Evolutionary conservation across 106 monocot species (phyloP).

Genomic region (Phalaenopsis aphrodite): DNA sequence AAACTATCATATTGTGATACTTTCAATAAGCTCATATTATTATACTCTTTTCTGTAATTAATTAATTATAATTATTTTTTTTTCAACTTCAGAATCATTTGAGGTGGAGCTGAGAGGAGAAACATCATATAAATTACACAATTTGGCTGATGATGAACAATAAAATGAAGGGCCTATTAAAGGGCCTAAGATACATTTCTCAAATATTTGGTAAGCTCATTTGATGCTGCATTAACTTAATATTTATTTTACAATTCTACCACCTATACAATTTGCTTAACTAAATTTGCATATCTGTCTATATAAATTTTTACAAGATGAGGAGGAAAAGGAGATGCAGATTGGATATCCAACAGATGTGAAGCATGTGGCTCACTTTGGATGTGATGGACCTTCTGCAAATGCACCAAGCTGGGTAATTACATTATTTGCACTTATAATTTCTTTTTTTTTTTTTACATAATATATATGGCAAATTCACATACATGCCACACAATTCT

Average conservation of each 20-base stretch:
- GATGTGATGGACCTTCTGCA: slow-evolving; percentile 19
- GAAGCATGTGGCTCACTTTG: slow-evolving; percentile 28
- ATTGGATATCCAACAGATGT: slow-evolving; percentile 28
- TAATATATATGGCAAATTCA: neutral
- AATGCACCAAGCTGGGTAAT: slow-evolving; percentile 17
- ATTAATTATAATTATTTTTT: neutral
- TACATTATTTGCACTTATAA: neutral
- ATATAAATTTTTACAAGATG: neutral
- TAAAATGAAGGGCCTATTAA: slow-evolving; percentile 67
- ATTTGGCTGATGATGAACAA: neutral
- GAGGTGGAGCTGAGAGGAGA: neutral
- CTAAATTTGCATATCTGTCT: neutral
- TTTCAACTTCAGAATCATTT: neutral
- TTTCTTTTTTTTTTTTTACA: neutral
- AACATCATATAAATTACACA: neutral
- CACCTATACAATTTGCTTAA: neutral
- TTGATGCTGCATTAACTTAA: neutral
- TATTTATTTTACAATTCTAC: neutral
- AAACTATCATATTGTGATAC: no score
- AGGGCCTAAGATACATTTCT: slow-evolving; percentile 58
- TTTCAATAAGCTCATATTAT: no score
- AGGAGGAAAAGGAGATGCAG: slow-evolving; percentile 13
- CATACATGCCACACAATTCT: no score
- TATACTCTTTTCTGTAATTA: neutral
- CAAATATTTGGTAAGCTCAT: slow-evolving; percentile 56